These are phyloP conservation scores for Tetrapisispora nanseiensis DNA, from an alignment of 805 yeast species.

Conservation along the genomic window DNA sequence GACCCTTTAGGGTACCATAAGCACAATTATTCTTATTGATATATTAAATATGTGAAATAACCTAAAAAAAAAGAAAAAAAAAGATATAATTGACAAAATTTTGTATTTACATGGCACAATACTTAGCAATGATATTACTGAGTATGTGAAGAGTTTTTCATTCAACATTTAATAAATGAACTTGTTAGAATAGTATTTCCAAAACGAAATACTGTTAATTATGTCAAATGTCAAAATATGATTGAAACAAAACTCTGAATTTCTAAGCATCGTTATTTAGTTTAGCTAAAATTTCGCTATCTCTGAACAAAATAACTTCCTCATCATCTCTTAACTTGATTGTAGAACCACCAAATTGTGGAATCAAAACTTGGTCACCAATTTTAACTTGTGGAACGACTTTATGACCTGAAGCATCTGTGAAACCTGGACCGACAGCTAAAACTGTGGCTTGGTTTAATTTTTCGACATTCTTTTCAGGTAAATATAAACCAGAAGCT, in stretches of 20 bases:
- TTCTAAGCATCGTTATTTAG: constrained; percentile 39
- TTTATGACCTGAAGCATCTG: constrained; percentile 64
- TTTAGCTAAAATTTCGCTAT: constrained; percentile 90
- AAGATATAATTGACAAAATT: too few species aligned
- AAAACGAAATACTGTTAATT: too few species aligned
- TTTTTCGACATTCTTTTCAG: constrained; percentile 93
- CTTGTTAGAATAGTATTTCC: too few species aligned
- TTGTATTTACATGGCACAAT: not conserved
- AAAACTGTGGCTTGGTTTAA: constrained; percentile 85
- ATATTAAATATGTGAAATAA: too few species aligned
- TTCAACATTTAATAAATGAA: too few species aligned
- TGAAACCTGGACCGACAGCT: constrained; percentile 91
- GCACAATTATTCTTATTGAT: too few species aligned
- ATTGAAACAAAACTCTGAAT: not conserved
- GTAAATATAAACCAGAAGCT: constrained; percentile 85
- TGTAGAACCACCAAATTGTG: constrained; percentile 86
- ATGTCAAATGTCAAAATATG: not conserved
- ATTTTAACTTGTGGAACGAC: constrained; percentile 67
- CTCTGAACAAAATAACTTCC: constrained; percentile 74
- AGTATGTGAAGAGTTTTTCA: too few species aligned
- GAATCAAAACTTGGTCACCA: constrained; percentile 92
- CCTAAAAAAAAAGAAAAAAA: too few species aligned
- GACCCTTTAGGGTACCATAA: too few species aligned
- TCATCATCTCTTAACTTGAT: constrained; percentile 74
- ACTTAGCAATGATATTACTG: too few species aligned